phyloP scores from a whole-genome alignment of 805 yeast genomes.

The Candida wancherniae region DNA sequence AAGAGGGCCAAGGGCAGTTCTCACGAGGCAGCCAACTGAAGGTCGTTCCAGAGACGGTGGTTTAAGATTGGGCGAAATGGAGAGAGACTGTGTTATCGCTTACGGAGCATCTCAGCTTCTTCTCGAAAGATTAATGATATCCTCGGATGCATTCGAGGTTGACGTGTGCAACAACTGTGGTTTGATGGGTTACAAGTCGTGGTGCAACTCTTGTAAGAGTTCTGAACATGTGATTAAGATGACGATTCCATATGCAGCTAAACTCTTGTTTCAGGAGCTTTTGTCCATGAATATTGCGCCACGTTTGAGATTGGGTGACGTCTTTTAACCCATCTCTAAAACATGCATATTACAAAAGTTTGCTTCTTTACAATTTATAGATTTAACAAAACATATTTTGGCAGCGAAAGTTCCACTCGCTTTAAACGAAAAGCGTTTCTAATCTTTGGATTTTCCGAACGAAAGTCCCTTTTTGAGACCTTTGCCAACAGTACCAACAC shows the following conservation, averaged over 20 bases:
- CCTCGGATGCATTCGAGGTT: slow-evolving; percentile 97
- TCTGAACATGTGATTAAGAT: slow-evolving; percentile 81
- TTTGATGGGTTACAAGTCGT: slow-evolving; percentile 92
- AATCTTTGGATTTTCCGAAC: slow-evolving; percentile 22
- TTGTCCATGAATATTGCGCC: slow-evolving; percentile 99
- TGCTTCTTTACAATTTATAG: slow-evolving; percentile 1
- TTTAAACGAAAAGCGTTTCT: background rate
- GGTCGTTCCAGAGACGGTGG: slow-evolving; percentile 99
- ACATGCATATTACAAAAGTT: background rate
- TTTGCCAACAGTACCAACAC: slow-evolving; percentile 35
- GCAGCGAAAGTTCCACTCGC: background rate
- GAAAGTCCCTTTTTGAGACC: slow-evolving; percentile 34
- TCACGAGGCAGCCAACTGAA: slow-evolving; percentile 90
- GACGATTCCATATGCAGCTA: slow-evolving; percentile 99
- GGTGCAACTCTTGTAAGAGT: slow-evolving; percentile 96
- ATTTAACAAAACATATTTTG: background rate
- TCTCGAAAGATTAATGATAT: slow-evolving; percentile 89
- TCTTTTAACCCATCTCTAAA: slow-evolving; percentile 41
- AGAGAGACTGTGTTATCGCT: slow-evolving; percentile 98
- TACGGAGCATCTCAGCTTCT: slow-evolving; percentile 89
- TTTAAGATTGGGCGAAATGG: slow-evolving; percentile 98
- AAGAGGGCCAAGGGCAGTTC: slow-evolving; percentile 96
- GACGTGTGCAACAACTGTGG: slow-evolving; percentile 94
- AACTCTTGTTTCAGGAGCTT: slow-evolving; percentile 91
- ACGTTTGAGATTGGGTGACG: slow-evolving; percentile 82